A percentile compares a stretch with the other conserved stretches of the same genome.
phyloP scores from a whole-genome alignment of 306 rosid species.

The Spatholobus suberectus region DNA sequence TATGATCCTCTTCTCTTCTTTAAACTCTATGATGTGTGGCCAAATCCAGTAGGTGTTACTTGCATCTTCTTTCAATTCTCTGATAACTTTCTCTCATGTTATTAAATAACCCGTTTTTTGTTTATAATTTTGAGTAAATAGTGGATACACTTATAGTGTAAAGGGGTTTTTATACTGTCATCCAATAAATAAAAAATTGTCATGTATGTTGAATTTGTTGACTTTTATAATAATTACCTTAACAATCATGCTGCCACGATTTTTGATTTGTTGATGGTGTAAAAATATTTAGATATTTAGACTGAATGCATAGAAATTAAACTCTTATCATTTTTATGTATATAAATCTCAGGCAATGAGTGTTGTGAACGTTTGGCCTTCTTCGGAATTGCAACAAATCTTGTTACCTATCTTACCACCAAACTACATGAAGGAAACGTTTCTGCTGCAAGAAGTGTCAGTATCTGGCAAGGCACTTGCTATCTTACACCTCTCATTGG shows the following conservation, averaged over 20 bases:
- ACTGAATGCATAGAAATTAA: not conserved
- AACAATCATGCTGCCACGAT: not conserved
- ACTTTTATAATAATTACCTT: not conserved
- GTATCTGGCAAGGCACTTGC: constrained; percentile 94
- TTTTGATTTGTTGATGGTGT: not conserved
- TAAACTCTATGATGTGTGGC: too few relatives aligned
- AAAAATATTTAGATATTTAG: not conserved
- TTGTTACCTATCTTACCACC: constrained; percentile 83
- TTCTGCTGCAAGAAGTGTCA: constrained; percentile 84
- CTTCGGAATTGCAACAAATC: constrained; percentile 85
- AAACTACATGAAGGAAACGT: constrained; percentile 84
- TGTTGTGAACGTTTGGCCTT: constrained; percentile 92
- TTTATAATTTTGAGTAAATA: too few relatives aligned
- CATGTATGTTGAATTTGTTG: not conserved
- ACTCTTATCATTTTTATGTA: constrained; percentile 18
- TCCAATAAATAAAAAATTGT: not conserved
- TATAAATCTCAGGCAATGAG: constrained; percentile 70
- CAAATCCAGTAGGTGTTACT: too few relatives aligned
- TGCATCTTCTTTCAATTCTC: too few relatives aligned
- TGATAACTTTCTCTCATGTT: too few relatives aligned
- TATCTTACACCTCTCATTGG: constrained; percentile 93
- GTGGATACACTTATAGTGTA: too few relatives aligned
- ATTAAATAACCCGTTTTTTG: too few relatives aligned
- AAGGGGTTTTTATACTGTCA: too few relatives aligned
- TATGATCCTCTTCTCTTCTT: too few relatives aligned